A percentile compares a stretch with the other conserved stretches of the same genome.
Evolutionary conservation across 1,284 basidiomycete species (phyloP).

Genomic region (Erythrobasidium hasegawianum): DNA sequence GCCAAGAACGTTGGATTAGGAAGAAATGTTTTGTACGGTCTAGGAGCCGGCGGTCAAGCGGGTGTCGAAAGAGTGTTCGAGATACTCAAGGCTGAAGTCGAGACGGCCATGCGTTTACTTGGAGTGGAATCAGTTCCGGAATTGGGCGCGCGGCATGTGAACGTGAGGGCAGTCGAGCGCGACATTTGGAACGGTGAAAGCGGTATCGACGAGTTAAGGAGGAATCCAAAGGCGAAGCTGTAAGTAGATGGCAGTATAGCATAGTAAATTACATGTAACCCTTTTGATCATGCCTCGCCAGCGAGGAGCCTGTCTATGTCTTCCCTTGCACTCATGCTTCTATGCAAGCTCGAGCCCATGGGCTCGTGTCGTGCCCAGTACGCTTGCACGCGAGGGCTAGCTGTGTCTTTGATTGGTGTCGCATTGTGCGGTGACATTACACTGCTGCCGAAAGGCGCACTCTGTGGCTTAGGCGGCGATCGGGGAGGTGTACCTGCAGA

Average conservation of each 20-base stretch:
- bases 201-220: slow-evolving; percentile 9
- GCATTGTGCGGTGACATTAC: neutral
- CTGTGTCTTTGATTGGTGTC: slow-evolving; percentile 8
- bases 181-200: slow-evolving; percentile 27
- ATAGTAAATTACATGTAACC: too few relatives aligned
- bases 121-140: slow-evolving; percentile 6
- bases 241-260: neutral
- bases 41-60: slow-evolving; percentile 17
- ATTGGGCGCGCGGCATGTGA: slow-evolving; percentile 24
- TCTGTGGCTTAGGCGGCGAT: neutral
- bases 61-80: slow-evolving; percentile 31
- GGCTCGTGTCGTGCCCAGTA: slow-evolving; percentile 29
- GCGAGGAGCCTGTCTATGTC: neutral
- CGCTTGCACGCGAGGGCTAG: slow-evolving; percentile 29
- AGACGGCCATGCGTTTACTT: slow-evolving; percentile 23
- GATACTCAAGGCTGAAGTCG: slow-evolving; percentile 26
- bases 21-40: slow-evolving; percentile 32
- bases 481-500: neutral
- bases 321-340: slow-evolving; percentile 1
- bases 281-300: neutral
- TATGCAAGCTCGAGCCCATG: slow-evolving; percentile 1
- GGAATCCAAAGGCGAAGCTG: slow-evolving; percentile 18
- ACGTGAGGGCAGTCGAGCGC: slow-evolving; percentile 16
- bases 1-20: slow-evolving; percentile 86
- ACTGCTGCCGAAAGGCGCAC: neutral